Conservation (phyloP, 176 grass and related monocot species). For the Carex scoparia region DNA sequence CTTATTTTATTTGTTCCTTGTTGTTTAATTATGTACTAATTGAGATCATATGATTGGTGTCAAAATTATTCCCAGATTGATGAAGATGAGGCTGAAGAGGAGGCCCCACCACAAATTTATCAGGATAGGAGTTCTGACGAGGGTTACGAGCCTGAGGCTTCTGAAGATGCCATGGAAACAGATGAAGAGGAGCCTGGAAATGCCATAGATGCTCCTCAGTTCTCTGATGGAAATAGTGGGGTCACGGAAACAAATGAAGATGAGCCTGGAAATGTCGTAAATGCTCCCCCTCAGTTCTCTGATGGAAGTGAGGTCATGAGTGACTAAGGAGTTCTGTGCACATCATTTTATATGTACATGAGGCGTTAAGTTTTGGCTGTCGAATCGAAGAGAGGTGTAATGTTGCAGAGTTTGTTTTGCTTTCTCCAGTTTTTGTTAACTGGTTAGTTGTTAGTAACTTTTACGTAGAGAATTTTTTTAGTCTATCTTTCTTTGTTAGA, state of each 20-base stretch:
- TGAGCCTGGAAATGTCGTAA: too few relatives aligned
- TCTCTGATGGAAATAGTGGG: conserved; percentile 36
- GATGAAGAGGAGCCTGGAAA: conserved; percentile 46
- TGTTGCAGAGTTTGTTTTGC: neutral
- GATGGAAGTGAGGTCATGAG: conserved; percentile 57
- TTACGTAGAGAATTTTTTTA: too few relatives aligned
- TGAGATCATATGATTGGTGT: conserved; percentile 8
- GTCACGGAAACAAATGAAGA: too few relatives aligned
- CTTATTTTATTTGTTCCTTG: neutral
- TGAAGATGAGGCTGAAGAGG: conserved; percentile 61
- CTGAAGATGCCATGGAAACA: conserved; percentile 66
- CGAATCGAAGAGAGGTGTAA: neutral
- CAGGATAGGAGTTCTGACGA: conserved; percentile 76
- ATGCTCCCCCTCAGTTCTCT: too few relatives aligned
- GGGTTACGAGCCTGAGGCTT: conserved; percentile 41
- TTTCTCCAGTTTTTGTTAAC: neutral
- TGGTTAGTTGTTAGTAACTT: neutral
- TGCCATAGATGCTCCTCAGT: conserved; percentile 49
- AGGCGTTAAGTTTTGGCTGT: neutral
- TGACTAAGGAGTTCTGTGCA: conserved; percentile 26
- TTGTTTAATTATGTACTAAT: neutral
- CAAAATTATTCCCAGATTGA: conserved; percentile 35
- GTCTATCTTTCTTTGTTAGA: too few relatives aligned
- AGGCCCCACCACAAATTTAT: conserved; percentile 46
- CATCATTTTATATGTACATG: neutral